phyloP scores from a whole-genome alignment of 2,329 filamentous ascomycete species.

The Coniochaeta hoffmannii region DNA sequence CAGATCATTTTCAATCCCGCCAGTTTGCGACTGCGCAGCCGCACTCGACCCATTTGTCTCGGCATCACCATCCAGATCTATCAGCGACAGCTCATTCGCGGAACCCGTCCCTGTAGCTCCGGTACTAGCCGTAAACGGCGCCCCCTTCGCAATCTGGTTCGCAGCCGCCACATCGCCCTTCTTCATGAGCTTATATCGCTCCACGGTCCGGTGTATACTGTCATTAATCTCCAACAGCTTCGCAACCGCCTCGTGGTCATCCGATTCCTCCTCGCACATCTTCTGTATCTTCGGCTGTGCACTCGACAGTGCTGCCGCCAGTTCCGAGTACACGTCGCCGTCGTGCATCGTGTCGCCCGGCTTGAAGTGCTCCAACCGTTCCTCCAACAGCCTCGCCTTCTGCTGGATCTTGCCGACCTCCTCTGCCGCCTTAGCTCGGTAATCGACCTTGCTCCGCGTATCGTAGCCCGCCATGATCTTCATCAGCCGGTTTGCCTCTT shows the following conservation, averaged over 20 bases:
- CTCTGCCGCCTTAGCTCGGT: conserved; percentile 93
- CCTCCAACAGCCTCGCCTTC: conserved; percentile 86
- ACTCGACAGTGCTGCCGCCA: conserved; percentile 80
- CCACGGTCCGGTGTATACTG: conserved; percentile 94
- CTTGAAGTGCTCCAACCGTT: conserved; percentile 79
- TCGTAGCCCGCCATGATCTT: conserved; percentile 99
- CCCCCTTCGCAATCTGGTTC: conserved; percentile 75
- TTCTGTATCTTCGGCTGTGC: conserved; percentile 98
- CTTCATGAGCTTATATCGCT: conserved; percentile 92
- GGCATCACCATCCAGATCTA: conserved; percentile 72
- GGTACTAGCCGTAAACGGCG: conserved; percentile 48
- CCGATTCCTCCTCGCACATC: conserved; percentile 98
- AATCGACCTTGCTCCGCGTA: conserved; percentile 92
- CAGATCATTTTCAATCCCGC: conserved; percentile 80
- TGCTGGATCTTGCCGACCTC: conserved; percentile 93
- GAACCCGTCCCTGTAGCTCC: conserved; percentile 57
- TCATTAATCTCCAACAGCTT: conserved; percentile 97
- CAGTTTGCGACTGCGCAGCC: conserved; percentile 39
- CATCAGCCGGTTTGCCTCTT: conserved; percentile 96
- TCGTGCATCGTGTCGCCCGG: conserved; percentile 70
- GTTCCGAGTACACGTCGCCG: conserved; percentile 68
- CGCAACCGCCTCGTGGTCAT: conserved; percentile 90
- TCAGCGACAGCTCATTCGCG: conserved; percentile 75
- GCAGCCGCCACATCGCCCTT: conserved; percentile 86
- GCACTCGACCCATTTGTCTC: conserved; percentile 40